Percentiles rank a stretch among this genome's conserved stretches.
These are phyloP conservation scores for Penicillium subrubescens DNA, from an alignment of 495 filamentous ascomycete genomes.

Conservation along the genomic window DNA sequence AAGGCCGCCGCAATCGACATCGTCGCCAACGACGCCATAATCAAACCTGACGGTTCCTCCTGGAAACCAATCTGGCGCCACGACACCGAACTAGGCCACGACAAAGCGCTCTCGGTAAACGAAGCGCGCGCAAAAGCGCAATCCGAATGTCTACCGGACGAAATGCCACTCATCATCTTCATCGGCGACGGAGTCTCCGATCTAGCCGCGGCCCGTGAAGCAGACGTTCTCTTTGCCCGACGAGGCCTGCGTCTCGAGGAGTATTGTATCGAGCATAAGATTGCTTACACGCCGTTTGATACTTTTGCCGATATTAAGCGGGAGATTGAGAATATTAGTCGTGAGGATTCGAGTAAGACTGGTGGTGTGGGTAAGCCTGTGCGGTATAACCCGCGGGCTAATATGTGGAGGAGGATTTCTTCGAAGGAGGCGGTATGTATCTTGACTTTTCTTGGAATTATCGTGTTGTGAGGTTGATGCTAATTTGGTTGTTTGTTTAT, in stretches of 20 bases:
- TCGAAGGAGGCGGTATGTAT: slow-evolving; percentile 54
- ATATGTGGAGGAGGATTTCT: slow-evolving; percentile 68
- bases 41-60: slow-evolving; percentile 56
- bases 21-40: slow-evolving; percentile 70
- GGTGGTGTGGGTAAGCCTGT: slow-evolving; percentile 62
- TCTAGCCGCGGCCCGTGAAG: slow-evolving; percentile 70
- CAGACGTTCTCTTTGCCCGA: slow-evolving; percentile 76
- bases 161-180: slow-evolving; percentile 72
- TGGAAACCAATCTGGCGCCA: slow-evolving; percentile 77
- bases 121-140: slow-evolving; percentile 59
- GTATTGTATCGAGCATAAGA: slow-evolving; percentile 66
- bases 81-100: slow-evolving; percentile 67
- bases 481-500: slow-evolving; percentile 10
- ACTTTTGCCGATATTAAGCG: slow-evolving; percentile 69
- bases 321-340: slow-evolving; percentile 61
- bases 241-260: slow-evolving; percentile 69
- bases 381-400: slow-evolving; percentile 70
- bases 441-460: not conserved
- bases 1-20: slow-evolving; percentile 64
- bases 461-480: not conserved
- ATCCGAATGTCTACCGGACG: slow-evolving; percentile 56
- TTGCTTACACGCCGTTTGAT: slow-evolving; percentile 65
- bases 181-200: slow-evolving; percentile 80
- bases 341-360: slow-evolving; percentile 66
- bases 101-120: slow-evolving; percentile 67